phyloP scores from a whole-genome alignment of 1,284 basidiomycete species.

The Sutorius eximius region DNA sequence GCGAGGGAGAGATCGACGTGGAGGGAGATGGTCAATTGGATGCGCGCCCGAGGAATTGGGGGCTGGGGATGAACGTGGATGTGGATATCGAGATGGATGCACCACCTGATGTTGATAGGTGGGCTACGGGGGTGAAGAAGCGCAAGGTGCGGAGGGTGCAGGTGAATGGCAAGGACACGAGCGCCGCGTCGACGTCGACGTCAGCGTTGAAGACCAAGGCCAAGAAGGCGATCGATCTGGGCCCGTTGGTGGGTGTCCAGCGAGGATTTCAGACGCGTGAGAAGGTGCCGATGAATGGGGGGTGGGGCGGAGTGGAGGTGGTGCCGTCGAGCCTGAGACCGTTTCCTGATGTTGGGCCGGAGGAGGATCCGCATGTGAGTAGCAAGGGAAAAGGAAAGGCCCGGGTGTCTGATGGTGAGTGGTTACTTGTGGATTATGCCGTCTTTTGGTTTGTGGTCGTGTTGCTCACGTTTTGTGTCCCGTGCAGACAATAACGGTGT shows the following conservation, averaged over 20 bases:
- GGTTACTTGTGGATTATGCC: background rate
- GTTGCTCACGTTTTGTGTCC: constrained; percentile 8
- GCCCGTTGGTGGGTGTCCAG: constrained; percentile 65
- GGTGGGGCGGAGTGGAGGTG: constrained; percentile 64
- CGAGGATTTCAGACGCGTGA: constrained; percentile 67
- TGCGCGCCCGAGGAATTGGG: constrained; percentile 11
- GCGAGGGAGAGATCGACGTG: constrained; percentile 23
- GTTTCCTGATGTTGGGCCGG: constrained; percentile 13
- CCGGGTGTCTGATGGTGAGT: constrained; percentile 28
- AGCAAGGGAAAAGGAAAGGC: constrained; percentile 27
- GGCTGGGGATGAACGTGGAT: constrained; percentile 30
- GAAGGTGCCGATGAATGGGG: constrained; percentile 51
- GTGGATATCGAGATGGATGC: constrained; percentile 28
- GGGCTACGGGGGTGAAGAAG: constrained; percentile 18
- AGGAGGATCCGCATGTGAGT: constrained; percentile 3
- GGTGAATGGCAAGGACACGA: constrained; percentile 5
- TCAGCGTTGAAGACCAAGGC: constrained; percentile 2
- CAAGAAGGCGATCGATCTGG: constrained; percentile 49
- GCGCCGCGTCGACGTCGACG: background rate
- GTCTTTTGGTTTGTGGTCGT: background rate
- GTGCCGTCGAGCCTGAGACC: constrained; percentile 33
- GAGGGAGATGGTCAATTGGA: constrained; percentile 24
- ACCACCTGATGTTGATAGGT: constrained; percentile 5
- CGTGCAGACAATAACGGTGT: constrained; percentile 9
- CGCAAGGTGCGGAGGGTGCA: constrained; percentile 21